A percentile compares a stretch with the other conserved stretches of the same genome.
phyloP scores from a whole-genome alignment of 1,284 basidiomycete genomes.

The Singerocomus rubriflavus region DNA sequence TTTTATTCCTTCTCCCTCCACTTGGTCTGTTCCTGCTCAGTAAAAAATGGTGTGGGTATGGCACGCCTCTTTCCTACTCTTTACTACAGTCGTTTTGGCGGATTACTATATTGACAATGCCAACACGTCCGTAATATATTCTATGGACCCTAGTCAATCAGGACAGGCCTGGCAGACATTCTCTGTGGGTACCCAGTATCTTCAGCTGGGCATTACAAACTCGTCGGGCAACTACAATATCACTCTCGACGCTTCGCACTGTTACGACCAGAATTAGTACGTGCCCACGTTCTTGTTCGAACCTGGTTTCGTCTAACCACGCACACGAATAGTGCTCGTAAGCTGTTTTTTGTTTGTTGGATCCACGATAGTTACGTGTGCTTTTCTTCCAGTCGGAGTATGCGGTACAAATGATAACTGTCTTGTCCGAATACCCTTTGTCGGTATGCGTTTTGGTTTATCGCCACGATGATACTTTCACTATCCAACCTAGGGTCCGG shows the following conservation, averaged over 20 bases:
- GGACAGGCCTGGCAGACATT: conserved; percentile 17
- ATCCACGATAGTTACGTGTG: not conserved
- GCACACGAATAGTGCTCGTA: conserved; percentile 15
- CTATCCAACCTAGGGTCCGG: conserved; percentile 18
- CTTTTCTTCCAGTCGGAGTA: conserved; percentile 15
- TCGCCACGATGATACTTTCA: not conserved
- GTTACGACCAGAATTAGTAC: conserved; percentile 27
- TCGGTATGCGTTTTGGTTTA: conserved; percentile 7
- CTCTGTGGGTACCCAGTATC: conserved; percentile 5
- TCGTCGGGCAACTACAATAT: conserved; percentile 23
- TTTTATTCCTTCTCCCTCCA: not conserved
- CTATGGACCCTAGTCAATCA: conserved; percentile 15
- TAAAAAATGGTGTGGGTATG: conserved; percentile 6
- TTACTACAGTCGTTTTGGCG: conserved; percentile 13
- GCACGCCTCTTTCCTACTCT: conserved; percentile 11
- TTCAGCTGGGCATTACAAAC: conserved; percentile 12
- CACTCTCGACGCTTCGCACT: conserved; percentile 17
- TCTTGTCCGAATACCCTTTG: conserved; percentile 21
- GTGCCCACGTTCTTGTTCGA: not conserved
- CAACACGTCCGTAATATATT: conserved; percentile 17
- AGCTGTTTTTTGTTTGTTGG: not conserved
- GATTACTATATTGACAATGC: conserved; percentile 26
- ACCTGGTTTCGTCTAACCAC: conserved; percentile 1
- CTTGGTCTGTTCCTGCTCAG: not conserved
- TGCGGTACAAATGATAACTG: conserved; percentile 19